These are phyloP conservation scores for Aspergillus candidus DNA, from an alignment of 2,329 filamentous ascomycete genomes.

Conservation along the genomic window DNA sequence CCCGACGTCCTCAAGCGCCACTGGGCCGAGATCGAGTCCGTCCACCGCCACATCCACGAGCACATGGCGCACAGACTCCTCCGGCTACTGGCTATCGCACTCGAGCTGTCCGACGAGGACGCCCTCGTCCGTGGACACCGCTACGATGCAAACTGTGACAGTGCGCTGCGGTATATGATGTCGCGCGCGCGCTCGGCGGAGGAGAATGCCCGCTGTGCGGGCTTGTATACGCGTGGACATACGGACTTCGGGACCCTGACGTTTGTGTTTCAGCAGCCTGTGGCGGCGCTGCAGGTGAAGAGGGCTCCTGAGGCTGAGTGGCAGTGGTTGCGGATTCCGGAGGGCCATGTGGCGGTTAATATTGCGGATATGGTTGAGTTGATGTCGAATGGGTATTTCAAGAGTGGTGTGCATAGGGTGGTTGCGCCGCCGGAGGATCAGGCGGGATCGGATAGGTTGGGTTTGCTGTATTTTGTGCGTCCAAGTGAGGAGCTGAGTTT, in stretches of 20 bases:
- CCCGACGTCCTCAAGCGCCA: conserved; percentile 46
- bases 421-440: conserved; percentile 43
- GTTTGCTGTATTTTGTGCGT: conserved; percentile 42
- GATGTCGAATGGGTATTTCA: conserved; percentile 45
- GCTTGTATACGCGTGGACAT: conserved; percentile 45
- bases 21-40: conserved; percentile 51
- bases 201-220: conserved; percentile 40
- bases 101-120: conserved; percentile 55
- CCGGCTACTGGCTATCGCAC: conserved; percentile 53
- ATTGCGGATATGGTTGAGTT: conserved; percentile 45
- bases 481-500: conserved; percentile 28
- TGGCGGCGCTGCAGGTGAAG: conserved; percentile 52
- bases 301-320: conserved; percentile 39
- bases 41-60: conserved; percentile 47
- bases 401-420: conserved; percentile 44
- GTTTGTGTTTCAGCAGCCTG: conserved; percentile 52
- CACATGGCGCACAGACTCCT: conserved; percentile 52
- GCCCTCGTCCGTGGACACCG: conserved; percentile 50
- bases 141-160: conserved; percentile 52
- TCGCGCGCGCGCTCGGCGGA: conserved; percentile 46
- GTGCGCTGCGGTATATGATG: conserved; percentile 57
- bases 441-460: conserved; percentile 31
- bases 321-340: conserved; percentile 45
- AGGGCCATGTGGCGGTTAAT: conserved; percentile 47
- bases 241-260: conserved; percentile 54